Base-by-base conservation (phyloP, 352 stramenopile species). In the Phytophthora multivora region DNA sequence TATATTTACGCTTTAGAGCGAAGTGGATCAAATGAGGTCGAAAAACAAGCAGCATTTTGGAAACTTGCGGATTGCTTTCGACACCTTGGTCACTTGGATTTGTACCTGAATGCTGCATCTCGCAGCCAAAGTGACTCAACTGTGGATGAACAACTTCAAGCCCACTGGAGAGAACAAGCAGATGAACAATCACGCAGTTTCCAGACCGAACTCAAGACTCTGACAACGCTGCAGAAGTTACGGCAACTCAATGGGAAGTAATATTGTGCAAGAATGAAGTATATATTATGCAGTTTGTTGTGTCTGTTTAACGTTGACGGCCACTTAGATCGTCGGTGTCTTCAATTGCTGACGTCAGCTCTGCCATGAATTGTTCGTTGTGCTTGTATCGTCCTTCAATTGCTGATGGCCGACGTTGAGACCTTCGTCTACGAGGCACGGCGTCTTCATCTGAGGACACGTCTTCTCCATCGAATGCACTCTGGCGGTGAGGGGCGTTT, bases 11-110 rank as follows among this genome's bases (percentile, higher is more conserved):
- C 72, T 12, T 56, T 90, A 36, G 66, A 83, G 19, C 64, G 71
- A 51, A 19, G 54, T 38, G 12, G 43, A 30, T 0, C 3, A 7
- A 18, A 39, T 12, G 33, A 64, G 12, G 23, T 50, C 10, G 69
- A 79, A 28, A 42, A 41, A 15, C 63, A 57, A 12, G 46, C 42
- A 3, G 63, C 70, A 25, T 93, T 81, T 81, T 80, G 79, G 68
- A 63, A 46, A 16, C 68, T 93, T n/a, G 74, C 73, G 3, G 81
- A 93, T 56, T 58, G 71, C 6, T 88, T 90, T 59, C 78, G 78
- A 0, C 83, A 90, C 43, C 51, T 93, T 16, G 79, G 79, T 0
- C 63, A 75, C 15, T 13, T 88, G 5, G 79, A 87, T 9, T 48
- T 86, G 45, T 88, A 85, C 38, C 49, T 88, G 0, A 71, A 79